Percentiles rank a stretch among this genome's conserved stretches.
Conservation (phyloP, 2,329 filamentous ascomycete species). For the Penicillium fuscoglaucum region DNA sequence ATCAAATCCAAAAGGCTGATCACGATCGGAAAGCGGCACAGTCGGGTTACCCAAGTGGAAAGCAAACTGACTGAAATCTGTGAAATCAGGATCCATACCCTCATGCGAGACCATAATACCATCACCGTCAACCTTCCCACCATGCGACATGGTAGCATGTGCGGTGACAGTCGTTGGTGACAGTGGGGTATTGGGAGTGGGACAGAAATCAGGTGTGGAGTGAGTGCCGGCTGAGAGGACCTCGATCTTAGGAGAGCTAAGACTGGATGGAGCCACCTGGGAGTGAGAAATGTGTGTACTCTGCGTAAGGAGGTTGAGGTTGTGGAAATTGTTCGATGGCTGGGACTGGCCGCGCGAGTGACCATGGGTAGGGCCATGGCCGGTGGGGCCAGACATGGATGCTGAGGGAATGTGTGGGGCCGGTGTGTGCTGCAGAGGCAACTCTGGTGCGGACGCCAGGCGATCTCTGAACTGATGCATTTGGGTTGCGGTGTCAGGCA, state of each 20-base stretch:
- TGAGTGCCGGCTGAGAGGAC: constrained; percentile 30
- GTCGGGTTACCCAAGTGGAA: constrained; percentile 28
- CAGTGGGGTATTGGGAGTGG: constrained; percentile 32
- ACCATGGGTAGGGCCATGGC: constrained; percentile 13
- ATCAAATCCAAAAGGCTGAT: constrained; percentile 31
- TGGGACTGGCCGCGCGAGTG: constrained; percentile 26
- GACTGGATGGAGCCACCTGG: constrained; percentile 4
- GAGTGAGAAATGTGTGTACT: constrained; percentile 16
- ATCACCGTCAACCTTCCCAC: constrained; percentile 22
- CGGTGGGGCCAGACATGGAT: constrained; percentile 22
- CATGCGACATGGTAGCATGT: not conserved
- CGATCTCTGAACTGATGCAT: constrained; percentile 36
- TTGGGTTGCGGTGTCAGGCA: constrained; percentile 18
- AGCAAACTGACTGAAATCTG: constrained; percentile 38
- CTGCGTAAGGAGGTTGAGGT: constrained; percentile 25
- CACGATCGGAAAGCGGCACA: constrained; percentile 24
- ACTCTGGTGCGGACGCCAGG: constrained; percentile 36
- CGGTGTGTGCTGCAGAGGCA: constrained; percentile 26
- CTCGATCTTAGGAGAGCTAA: constrained; percentile 25
- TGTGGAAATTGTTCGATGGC: constrained; percentile 22
- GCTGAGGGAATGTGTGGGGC: constrained; percentile 15
- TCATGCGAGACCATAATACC: constrained; percentile 30
- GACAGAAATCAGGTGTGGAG: constrained; percentile 37
- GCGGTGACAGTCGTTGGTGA: constrained; percentile 27
- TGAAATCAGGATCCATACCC: constrained; percentile 32